phyloP scores from a whole-genome alignment of 176 grass and related monocot species.

The Musa acuminata region DNA sequence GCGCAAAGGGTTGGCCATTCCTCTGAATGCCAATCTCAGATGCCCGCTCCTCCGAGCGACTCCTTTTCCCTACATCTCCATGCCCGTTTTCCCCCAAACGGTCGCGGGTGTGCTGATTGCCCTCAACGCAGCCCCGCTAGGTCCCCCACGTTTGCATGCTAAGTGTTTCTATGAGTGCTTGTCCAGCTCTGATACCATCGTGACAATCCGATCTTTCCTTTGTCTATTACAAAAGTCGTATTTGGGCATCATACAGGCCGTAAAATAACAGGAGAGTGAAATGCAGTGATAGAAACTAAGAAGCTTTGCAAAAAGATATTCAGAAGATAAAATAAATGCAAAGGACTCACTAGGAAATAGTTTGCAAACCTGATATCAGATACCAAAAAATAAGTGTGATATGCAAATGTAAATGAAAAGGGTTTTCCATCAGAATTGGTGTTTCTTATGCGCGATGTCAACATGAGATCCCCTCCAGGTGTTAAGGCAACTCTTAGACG shows the following conservation, averaged over 20 bases:
- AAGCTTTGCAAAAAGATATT: too few relatives aligned
- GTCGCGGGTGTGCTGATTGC: too few relatives aligned
- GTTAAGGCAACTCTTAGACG: conserved; percentile 13
- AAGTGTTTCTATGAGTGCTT: too few relatives aligned
- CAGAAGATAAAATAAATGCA: background rate
- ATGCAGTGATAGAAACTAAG: background rate
- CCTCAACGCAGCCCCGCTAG: too few relatives aligned
- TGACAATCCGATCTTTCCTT: background rate
- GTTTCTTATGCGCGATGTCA: conserved; percentile 16
- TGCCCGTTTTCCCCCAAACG: too few relatives aligned
- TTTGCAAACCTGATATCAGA: conserved; percentile 13
- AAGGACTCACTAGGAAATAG: background rate
- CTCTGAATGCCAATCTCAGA: too few relatives aligned
- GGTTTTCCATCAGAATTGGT: conserved; percentile 15
- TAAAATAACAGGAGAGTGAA: too few relatives aligned
- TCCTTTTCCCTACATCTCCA: too few relatives aligned
- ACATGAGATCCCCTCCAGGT: conserved; percentile 8
- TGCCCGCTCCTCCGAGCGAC: too few relatives aligned
- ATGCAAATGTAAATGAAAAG: conserved; percentile 15
- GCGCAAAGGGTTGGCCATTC: too few relatives aligned
- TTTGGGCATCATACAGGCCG: background rate
- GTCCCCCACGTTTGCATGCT: too few relatives aligned
- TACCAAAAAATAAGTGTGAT: conserved; percentile 9
- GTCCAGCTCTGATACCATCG: too few relatives aligned
- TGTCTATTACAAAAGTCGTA: background rate